phyloP scores from a whole-genome alignment of 2,329 filamentous ascomycete genomes.

The Dothidotthia symphoricarpi region DNA sequence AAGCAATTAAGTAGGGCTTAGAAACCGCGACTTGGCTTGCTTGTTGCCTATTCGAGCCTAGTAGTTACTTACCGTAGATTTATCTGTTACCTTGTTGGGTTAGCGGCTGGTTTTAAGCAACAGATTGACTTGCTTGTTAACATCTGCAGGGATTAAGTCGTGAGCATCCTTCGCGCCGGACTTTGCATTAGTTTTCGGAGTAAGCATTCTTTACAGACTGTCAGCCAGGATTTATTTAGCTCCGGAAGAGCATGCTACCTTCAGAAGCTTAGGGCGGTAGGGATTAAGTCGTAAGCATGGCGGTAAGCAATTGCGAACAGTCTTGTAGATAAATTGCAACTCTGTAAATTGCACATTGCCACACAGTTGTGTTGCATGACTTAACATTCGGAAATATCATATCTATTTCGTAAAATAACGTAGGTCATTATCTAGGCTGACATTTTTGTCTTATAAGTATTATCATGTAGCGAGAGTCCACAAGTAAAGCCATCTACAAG shows the following conservation, averaged over 20 bases:
- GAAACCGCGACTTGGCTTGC: too few relatives aligned
- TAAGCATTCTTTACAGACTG: conserved; percentile 1
- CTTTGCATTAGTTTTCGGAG: conserved; percentile 1
- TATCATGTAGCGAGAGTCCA: background rate
- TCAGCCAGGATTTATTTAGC: background rate
- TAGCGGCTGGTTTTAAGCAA: too few relatives aligned
- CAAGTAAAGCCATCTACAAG: background rate
- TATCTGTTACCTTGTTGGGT: too few relatives aligned
- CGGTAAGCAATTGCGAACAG: background rate
- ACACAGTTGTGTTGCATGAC: background rate
- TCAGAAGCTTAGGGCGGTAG: background rate
- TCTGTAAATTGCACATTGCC: background rate
- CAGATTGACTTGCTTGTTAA: too few relatives aligned
- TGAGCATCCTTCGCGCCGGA: background rate
- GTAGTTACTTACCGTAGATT: too few relatives aligned
- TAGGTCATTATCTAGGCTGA: background rate
- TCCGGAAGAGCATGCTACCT: conserved; percentile 1
- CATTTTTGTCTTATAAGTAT: background rate
- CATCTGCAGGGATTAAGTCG: too few relatives aligned
- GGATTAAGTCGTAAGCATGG: background rate
- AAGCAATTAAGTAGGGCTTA: too few relatives aligned
- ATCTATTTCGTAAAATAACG: background rate
- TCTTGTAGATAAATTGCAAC: background rate
- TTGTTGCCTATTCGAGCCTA: too few relatives aligned
- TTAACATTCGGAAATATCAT: background rate